Conservation (phyloP, 164 flowering plant genomes). For the Stephania yunnanensis region DNA sequence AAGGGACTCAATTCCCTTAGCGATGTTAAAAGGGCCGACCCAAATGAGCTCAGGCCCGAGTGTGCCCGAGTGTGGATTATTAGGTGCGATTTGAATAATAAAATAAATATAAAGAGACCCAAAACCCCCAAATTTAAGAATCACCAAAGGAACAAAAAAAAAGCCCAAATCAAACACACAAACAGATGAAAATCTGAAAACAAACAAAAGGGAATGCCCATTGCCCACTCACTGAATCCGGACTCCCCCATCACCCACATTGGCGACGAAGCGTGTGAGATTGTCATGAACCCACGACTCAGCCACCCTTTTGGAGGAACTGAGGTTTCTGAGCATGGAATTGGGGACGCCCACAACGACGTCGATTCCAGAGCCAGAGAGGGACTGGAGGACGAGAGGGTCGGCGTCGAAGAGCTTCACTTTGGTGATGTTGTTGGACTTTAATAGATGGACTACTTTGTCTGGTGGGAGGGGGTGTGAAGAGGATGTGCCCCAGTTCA, state of each 20-base stretch:
- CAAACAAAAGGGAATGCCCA: not conserved
- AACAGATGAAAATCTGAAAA: not conserved
- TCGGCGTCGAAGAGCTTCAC: constrained; percentile 77
- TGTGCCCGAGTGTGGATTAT: too few species aligned
- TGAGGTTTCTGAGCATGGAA: constrained; percentile 54
- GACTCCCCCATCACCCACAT: constrained; percentile 28
- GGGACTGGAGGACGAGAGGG: constrained; percentile 57
- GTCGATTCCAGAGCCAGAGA: constrained; percentile 53
- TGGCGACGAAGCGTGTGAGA: constrained; percentile 57
- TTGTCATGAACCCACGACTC: constrained; percentile 85
- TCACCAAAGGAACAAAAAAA: not conserved
- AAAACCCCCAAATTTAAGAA: not conserved
- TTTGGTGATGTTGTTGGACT: constrained; percentile 57
- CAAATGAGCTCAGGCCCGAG: too few species aligned
- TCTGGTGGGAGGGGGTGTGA: constrained; percentile 76
- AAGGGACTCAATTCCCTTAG: too few species aligned
- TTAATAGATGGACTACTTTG: constrained; percentile 67
- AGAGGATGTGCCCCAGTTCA: constrained; percentile 88
- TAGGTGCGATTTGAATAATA: not conserved
- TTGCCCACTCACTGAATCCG: constrained; percentile 65
- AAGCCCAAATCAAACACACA: not conserved
- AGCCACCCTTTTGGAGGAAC: constrained; percentile 64
- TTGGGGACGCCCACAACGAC: constrained; percentile 82
- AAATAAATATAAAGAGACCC: not conserved
- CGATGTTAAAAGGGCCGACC: too few species aligned